Evolutionary conservation across 2,329 filamentous ascomycete species (phyloP).

Genomic region (Lecanicillium sp.): DNA sequence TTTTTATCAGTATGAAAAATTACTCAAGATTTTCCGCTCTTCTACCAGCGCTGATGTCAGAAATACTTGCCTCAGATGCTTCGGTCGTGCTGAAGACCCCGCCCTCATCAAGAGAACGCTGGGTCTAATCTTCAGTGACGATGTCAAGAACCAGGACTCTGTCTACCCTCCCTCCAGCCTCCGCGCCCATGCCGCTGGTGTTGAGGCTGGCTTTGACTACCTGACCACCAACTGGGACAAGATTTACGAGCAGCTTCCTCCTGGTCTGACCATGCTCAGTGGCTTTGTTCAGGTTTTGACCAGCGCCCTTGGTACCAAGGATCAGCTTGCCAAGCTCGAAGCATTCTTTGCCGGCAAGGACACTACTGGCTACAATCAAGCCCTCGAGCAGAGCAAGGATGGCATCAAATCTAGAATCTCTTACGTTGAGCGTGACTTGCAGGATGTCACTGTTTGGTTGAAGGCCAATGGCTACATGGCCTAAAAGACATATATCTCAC

Average conservation of each 20-base stretch:
- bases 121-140: constrained; percentile 62
- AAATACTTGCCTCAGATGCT: constrained; percentile 77
- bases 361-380: constrained; percentile 78
- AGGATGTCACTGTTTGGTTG: constrained; percentile 59
- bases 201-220: constrained; percentile 74
- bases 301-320: constrained; percentile 66
- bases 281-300: constrained; percentile 77
- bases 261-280: constrained; percentile 57
- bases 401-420: constrained; percentile 74
- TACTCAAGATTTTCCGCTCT: constrained; percentile 67
- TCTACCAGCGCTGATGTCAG: constrained; percentile 71
- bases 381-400: constrained; percentile 83
- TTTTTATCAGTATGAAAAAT: constrained; percentile 55
- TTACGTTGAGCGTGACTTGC: constrained; percentile 69
- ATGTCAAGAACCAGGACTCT: constrained; percentile 90
- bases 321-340: constrained; percentile 69
- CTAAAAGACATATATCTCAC: constrained; percentile 6
- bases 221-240: constrained; percentile 80
- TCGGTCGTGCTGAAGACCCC: constrained; percentile 71
- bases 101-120: constrained; percentile 77
- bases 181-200: constrained; percentile 67
- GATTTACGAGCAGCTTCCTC: constrained; percentile 36
- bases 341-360: constrained; percentile 75
- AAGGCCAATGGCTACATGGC: constrained; percentile 18
- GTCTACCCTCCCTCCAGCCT: constrained; percentile 81